Evolutionary conservation across 108 stramenopile species (phyloP).

Genomic region (Cyclotella choctawhatcheeana): DNA sequence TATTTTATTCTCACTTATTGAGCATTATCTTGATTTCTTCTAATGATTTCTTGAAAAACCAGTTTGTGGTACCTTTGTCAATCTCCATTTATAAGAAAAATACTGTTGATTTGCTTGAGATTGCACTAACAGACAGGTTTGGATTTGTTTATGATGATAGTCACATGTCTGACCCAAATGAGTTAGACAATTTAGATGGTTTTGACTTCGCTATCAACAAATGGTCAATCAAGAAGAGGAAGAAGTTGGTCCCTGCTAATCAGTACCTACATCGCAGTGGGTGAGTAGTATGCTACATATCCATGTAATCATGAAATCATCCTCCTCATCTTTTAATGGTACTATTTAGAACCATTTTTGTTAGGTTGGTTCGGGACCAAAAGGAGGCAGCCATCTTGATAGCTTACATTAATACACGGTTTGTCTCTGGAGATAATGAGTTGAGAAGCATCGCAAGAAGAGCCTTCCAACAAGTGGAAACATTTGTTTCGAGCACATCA

Average conservation of each 20-base stretch:
- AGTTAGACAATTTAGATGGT: slow-evolving; percentile 61
- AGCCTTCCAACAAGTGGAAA: slow-evolving; percentile 28
- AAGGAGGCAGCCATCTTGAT: slow-evolving; percentile 34
- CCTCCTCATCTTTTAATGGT: too few relatives aligned
- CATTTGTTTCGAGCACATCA: slow-evolving; percentile 26
- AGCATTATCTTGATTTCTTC: slow-evolving; percentile 2
- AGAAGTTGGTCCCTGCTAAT: slow-evolving; percentile 52
- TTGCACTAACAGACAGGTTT: slow-evolving; percentile 45
- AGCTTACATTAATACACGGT: slow-evolving; percentile 35
- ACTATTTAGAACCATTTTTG: too few relatives aligned
- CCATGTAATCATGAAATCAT: too few relatives aligned
- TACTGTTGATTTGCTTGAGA: slow-evolving; percentile 55
- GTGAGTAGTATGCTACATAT: too few relatives aligned
- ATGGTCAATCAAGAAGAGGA: slow-evolving; percentile 46
- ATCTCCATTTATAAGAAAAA: slow-evolving; percentile 52
- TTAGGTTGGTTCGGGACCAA: slow-evolving; percentile 31
- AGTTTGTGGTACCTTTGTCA: slow-evolving; percentile 69
- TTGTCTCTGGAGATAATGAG: slow-evolving; percentile 37
- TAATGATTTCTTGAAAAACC: slow-evolving; percentile 7
- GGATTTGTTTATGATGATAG: slow-evolving; percentile 86
- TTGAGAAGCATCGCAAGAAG: slow-evolving; percentile 32
- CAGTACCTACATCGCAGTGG: slow-evolving; percentile 84
- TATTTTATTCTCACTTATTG: neutral
- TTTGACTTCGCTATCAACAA: slow-evolving; percentile 68
- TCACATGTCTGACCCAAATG: slow-evolving; percentile 66